A percentile compares a stretch with the other conserved stretches of the same genome.
These are phyloP conservation scores for Phytophthora hybrid DNA, from an alignment of 352 stramenopile species.

Conservation along the genomic window DNA sequence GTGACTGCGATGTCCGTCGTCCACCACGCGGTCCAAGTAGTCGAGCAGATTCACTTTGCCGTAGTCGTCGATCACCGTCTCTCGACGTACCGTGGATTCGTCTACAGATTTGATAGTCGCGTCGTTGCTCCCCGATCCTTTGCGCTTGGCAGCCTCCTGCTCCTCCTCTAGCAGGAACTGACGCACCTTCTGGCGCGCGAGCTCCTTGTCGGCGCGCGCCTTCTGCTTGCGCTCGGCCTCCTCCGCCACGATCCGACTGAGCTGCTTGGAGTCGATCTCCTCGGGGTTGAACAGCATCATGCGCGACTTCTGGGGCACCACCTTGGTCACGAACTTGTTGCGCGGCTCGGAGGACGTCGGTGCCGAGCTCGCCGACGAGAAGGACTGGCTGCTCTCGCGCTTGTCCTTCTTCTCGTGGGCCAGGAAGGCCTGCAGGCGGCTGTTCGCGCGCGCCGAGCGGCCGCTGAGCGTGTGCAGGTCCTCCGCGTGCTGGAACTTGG, in stretches of 20 bases:
- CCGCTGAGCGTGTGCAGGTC: constrained; percentile 28
- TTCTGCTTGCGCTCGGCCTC: constrained; percentile 55
- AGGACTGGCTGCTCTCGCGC: constrained; percentile 42
- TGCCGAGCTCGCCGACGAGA: constrained; percentile 42
- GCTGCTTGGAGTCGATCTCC: constrained; percentile 50
- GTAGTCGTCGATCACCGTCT: constrained; percentile 62
- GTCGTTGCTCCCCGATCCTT: constrained; percentile 17
- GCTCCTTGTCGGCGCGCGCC: constrained; percentile 56
- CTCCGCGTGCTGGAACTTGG: constrained; percentile 28
- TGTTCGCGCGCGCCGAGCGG: constrained; percentile 52
- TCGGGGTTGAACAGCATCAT: constrained; percentile 65
- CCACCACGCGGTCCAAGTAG: constrained; percentile 51
- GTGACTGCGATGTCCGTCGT: constrained; percentile 36
- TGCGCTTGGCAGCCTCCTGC: constrained; percentile 19
- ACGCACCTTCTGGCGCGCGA: constrained; percentile 54
- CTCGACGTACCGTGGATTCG: constrained; percentile 55
- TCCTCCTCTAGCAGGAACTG: constrained; percentile 57
- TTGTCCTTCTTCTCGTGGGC: constrained; percentile 58
- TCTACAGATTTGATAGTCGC: constrained; percentile 64
- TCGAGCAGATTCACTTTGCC: constrained; percentile 59
- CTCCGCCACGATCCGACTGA: constrained; percentile 52
- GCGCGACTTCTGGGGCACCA: constrained; percentile 54
- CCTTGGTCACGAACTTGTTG: constrained; percentile 70
- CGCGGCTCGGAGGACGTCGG: constrained; percentile 41
- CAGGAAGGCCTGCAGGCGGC: constrained; percentile 66